Evolutionary conservation across 116 monocot species (phyloP).

Genomic region (Iris pallida): DNA sequence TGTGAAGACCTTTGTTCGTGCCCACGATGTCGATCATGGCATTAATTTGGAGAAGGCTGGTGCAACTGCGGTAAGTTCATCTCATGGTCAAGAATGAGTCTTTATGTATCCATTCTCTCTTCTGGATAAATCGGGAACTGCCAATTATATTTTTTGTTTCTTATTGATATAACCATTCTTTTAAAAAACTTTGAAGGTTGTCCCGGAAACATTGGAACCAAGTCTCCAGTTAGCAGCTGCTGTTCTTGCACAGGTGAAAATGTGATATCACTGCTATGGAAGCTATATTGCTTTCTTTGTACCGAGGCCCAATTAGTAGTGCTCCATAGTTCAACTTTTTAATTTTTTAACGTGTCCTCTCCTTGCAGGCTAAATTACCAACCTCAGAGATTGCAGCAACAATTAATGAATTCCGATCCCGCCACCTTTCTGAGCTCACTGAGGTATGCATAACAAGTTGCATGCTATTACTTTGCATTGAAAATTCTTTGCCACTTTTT

Average conservation of each 20-base stretch:
- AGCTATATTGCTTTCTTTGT: no score
- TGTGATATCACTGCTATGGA: background rate
- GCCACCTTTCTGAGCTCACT: slow-evolving; percentile 93
- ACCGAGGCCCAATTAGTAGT: background rate
- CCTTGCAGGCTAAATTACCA: slow-evolving; percentile 69
- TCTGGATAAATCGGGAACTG: no score
- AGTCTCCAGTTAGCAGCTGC: slow-evolving; percentile 97
- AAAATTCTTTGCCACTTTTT: no score
- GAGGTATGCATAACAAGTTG: slow-evolving; percentile 42
- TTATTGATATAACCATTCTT: slow-evolving; percentile 2
- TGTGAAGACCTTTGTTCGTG: slow-evolving; percentile 87
- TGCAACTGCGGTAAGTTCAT: slow-evolving; percentile 65
- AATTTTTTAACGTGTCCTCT: background rate
- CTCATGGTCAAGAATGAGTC: no score
- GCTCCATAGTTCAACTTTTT: background rate
- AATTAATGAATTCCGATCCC: slow-evolving; percentile 83
- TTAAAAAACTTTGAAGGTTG: slow-evolving; percentile 47
- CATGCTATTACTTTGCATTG: background rate
- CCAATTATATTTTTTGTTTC: no score
- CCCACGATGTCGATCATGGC: slow-evolving; percentile 86
- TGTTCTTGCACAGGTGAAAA: slow-evolving; percentile 89
- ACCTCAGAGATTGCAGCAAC: slow-evolving; percentile 84
- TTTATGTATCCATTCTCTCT: no score
- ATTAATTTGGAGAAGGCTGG: slow-evolving; percentile 87
- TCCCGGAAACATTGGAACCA: slow-evolving; percentile 96